Percentiles rank a stretch among this genome's conserved stretches.
phyloP scores from a whole-genome alignment of 768 basidiomycete genomes.

The Naganishia onofrii region DNA sequence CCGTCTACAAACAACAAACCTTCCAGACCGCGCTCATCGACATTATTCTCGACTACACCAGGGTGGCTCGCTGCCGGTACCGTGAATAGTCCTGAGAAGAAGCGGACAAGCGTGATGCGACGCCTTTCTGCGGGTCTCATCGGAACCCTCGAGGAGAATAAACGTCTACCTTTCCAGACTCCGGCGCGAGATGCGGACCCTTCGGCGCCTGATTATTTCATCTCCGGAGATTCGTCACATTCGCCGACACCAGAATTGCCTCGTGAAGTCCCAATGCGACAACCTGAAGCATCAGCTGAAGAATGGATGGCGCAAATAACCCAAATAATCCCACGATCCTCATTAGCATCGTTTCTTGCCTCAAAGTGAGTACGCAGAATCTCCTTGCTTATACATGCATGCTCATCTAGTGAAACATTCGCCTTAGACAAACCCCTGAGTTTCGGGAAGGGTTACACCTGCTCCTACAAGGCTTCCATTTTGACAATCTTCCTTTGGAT shows the following conservation, averaged over 20 bases:
- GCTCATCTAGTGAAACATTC: constrained; percentile 16
- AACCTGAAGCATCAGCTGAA: constrained; percentile 54
- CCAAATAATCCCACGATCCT: constrained; percentile 67
- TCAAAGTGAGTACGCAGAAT: constrained; percentile 61
- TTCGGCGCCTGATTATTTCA: constrained; percentile 36
- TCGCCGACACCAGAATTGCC: constrained; percentile 24
- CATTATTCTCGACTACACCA: constrained; percentile 23
- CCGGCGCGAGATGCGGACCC: constrained; percentile 31
- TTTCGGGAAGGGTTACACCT: constrained; percentile 66
- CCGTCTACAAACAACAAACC: neutral
- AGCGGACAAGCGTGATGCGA: constrained; percentile 14
- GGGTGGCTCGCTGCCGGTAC: neutral
- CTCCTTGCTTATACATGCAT: constrained; percentile 27
- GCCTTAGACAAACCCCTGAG: constrained; percentile 66
- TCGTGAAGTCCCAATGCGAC: neutral
- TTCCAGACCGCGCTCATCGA: constrained; percentile 25
- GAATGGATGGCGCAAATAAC: constrained; percentile 67
- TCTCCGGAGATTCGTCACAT: constrained; percentile 33
- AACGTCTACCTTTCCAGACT: constrained; percentile 37
- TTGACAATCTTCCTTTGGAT: constrained; percentile 76
- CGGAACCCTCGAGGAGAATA: constrained; percentile 15
- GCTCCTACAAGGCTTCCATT: constrained; percentile 76
- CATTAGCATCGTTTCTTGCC: constrained; percentile 76
- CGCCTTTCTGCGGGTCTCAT: constrained; percentile 28
- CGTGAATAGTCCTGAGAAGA: constrained; percentile 20